These are phyloP conservation scores for Xylariaceae sp. DNA, from an alignment of 2,329 filamentous ascomycete genomes.

Conservation along the genomic window DNA sequence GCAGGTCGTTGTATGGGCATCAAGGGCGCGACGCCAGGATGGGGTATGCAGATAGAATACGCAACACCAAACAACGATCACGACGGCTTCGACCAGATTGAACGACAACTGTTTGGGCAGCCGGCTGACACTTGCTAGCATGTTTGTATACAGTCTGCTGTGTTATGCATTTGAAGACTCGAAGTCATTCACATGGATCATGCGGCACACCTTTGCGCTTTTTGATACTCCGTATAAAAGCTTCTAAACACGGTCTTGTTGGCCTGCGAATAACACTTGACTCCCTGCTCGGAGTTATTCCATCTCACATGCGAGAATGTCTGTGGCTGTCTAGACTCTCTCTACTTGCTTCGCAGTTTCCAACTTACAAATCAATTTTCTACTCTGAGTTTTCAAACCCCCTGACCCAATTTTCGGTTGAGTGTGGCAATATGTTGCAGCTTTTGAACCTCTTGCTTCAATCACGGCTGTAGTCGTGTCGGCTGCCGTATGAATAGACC, in stretches of 20 bases:
- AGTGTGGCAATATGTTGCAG: neutral
- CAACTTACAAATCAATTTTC: neutral
- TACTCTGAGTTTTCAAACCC: neutral
- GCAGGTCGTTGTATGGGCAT: neutral
- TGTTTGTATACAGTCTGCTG: neutral
- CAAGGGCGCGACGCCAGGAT: neutral
- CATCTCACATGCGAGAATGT: neutral
- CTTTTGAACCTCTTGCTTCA: too few relatives aligned
- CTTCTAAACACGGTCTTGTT: neutral
- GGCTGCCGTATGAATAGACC: too few relatives aligned
- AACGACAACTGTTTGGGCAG: neutral
- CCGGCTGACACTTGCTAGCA: neutral
- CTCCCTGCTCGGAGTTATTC: neutral
- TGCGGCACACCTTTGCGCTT: neutral
- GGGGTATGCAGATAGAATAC: neutral
- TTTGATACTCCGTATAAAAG: neutral
- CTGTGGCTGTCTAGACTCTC: neutral
- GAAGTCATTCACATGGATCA: neutral
- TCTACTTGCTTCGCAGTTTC: neutral
- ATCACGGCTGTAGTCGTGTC: too few relatives aligned
- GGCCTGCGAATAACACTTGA: neutral
- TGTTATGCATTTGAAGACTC: neutral
- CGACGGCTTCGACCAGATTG: neutral
- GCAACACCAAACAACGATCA: neutral
- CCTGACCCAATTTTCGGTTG: neutral